Evolutionary conservation across 768 basidiomycete genomes (phyloP), one percentile per base, ranked within the genome.

Genomic region (Tylopilus vinaceipallidus): DNA sequence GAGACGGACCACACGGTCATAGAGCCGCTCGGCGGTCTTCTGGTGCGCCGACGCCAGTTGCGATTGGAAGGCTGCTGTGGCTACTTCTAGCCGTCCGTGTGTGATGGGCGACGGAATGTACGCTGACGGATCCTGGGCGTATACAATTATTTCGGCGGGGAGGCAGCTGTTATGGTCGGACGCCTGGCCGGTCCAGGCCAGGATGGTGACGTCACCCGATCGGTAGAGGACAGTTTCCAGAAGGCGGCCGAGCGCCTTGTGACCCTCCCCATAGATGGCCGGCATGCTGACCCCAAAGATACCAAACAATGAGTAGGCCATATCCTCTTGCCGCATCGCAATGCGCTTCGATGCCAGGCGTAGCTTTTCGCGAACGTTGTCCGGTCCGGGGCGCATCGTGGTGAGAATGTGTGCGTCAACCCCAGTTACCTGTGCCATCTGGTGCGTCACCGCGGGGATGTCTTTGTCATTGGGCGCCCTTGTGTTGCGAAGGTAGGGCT

Each of bases 301-400:
- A 22, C 61, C 63, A 3, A 67, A 40, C 37, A 66, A 38, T 0
- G 56, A 65, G 29, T 67, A 66, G 12, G 63, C 61, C 1, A 43
- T 26, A 22, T 67, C 65, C 27, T 67, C 66, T 17, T 19, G 44
- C 40, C 22, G 39, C 3, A 54, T 58, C 11, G 66, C 57, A 3
- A n/a, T 24, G 5, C 65, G 52, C 2, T 1, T 37, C 6, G 65
- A 60, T 23, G 64, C 65, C 32, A 60, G 47, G 12, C 38, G 46
- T 14, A 67, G 57, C 45, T 55, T 63, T 40, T 63, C 36, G 14
- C 55, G 53, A 0, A 35, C 43, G 3, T 53, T 23, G 2, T 27
- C 42, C 1, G 47, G 13, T 13, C 64, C 59, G 2, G 59, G 52
- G 10, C 36, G 23, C 1, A 61, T 46, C 20, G 47, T 19, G 1